Evolutionary conservation across 495 filamentous ascomycete species (phyloP).

Genomic region (Cercophora scortea): DNA sequence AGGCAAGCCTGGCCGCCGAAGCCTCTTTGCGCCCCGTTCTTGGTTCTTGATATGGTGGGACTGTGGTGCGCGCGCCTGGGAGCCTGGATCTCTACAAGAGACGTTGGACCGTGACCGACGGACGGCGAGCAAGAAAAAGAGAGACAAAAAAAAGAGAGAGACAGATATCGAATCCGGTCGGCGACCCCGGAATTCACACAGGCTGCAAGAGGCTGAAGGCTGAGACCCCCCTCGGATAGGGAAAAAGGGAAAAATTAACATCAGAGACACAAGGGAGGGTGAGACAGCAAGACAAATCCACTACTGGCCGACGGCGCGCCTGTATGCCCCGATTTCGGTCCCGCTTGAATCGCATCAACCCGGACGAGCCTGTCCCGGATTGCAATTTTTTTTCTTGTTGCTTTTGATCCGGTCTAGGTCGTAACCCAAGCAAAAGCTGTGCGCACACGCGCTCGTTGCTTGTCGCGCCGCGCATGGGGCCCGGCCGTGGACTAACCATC

Average conservation of each 20-base stretch:
- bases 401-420: no score
- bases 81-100: background rate
- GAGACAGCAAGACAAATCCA: no score
- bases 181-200: background rate
- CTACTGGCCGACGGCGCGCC: background rate
- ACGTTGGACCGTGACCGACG: background rate
- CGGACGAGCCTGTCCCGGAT: no score
- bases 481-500: conserved; percentile 11
- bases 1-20: background rate
- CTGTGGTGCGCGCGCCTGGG: background rate
- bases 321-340: background rate
- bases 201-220: no score
- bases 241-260: no score
- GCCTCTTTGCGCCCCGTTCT: background rate
- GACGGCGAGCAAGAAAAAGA: background rate
- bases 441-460: background rate
- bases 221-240: no score
- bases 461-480: conserved; percentile 3
- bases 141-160: background rate
- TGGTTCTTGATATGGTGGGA: conserved; percentile 1
- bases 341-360: no score
- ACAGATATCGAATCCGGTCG: background rate
- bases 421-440: background rate
- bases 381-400: no score
- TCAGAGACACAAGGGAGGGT: no score